Percentiles rank a stretch among this genome's conserved stretches.
Conservation (phyloP, 2,329 filamentous ascomycete genomes). For the Aspergillus quadrilineatus region DNA sequence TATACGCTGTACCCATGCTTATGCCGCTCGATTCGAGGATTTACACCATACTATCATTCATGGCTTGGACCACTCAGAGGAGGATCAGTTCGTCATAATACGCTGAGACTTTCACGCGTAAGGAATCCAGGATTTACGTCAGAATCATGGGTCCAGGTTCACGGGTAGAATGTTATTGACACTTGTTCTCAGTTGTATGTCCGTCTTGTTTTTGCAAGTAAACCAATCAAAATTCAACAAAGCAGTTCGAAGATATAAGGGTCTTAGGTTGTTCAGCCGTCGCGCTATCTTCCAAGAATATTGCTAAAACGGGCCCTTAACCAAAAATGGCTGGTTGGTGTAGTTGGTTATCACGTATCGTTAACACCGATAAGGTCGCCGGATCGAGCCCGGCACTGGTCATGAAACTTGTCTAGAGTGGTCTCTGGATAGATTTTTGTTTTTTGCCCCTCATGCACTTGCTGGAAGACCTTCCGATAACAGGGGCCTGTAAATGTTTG, state of each 20-base stretch:
- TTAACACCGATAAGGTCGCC: conserved; percentile 39
- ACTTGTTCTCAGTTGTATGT: too few relatives aligned
- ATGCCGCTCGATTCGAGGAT: neutral
- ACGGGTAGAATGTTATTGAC: neutral
- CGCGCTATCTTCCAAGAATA: neutral
- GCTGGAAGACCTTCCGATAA: conserved; percentile 19
- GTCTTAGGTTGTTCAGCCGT: too few relatives aligned
- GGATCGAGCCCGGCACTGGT: conserved; percentile 28
- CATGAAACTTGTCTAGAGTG: neutral
- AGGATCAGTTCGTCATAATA: neutral
- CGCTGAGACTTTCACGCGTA: neutral
- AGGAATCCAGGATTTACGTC: neutral
- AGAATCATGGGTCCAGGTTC: neutral
- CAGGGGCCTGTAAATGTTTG: conserved; percentile 30
- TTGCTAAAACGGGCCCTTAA: neutral
- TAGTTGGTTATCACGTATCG: conserved; percentile 32
- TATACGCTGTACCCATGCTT: neutral
- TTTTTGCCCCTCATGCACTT: neutral
- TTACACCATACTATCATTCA: too few relatives aligned
- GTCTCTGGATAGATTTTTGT: neutral
- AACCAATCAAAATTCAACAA: too few relatives aligned
- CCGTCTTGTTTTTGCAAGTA: too few relatives aligned
- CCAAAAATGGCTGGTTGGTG: conserved; percentile 5
- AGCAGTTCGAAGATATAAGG: too few relatives aligned
- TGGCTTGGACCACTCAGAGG: neutral